Evolutionary conservation across 768 basidiomycete species (phyloP), one percentile per base, ranked within the genome.

Genomic region (Rhizopogon roseolus): DNA sequence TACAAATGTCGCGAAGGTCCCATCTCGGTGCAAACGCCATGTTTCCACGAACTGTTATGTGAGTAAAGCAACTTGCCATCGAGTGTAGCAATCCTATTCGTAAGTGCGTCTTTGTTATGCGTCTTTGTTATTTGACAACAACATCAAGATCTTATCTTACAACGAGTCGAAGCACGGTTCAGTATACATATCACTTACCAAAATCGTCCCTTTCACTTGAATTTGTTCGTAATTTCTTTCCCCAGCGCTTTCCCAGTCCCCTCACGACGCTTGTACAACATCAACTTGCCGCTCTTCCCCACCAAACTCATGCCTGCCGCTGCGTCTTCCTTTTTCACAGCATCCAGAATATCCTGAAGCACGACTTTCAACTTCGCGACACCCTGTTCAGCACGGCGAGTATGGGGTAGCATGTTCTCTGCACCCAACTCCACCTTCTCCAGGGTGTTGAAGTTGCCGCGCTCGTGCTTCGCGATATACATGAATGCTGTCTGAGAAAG

Each of bases 401-500:
- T 60, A 46, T 66, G 53, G 0, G 59, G 56, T 38, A 40, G 55
- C 68, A 69, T 66, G 41, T 56, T 49, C 3, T 56, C 34, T 6
- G 61, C 48, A 5, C 77, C 68, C 41, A 76, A 74, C 40, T 72
- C 66, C 16, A 68, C 53, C 64, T 85, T 84, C 49, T 75, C 68
- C 6, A 86, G 68, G 9, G 69, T 64, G 4, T 63, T 59, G 65
- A 90, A 89, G 1, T 39, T 66, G 1, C 88, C 88, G 3, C 72
- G 65, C 13, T 71, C 61, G 63, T 90, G 87, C 40, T 78, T 68
- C 0, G 78, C 87, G 50, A 87, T 69, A 62, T 80, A 83, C 54
- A 83, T 75, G 59, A 81, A 76, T 2, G 76, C 69, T 0, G 85
- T 89, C 62, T 85, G 83, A 6, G 88, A 87, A 52, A 90, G 76